Base-by-base conservation (phyloP, 202 grass and related monocot species). In the Eragrostis tef region DNA sequence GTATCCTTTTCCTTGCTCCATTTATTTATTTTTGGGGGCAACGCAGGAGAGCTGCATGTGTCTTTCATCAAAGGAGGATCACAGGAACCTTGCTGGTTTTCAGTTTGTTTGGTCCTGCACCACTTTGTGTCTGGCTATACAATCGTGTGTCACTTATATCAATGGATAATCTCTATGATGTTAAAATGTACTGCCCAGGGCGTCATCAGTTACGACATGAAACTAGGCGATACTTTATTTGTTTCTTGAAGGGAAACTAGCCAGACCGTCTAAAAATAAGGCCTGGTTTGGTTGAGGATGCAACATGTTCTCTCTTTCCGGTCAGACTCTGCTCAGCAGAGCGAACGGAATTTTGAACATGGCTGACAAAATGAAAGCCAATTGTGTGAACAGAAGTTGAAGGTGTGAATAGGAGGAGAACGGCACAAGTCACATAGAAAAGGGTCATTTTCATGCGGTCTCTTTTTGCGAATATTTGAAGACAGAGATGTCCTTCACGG, bases 1-100 rank as follows among this genome's bases (percentile, higher is more conserved):
- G 78, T 53, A 47, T 63, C 59, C 71, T 64, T 53, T 70, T 86
- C 3, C 5, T 34, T 34, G 1, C 34, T 39, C 34, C 3, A 39
- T 39, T 39, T 39, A 1, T 34, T 34, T 34, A 34, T 82, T 62
- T 6, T 81, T 77, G 52, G 53, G 53, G 44, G 63, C 70, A 69
- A 63, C 70, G 78, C 72, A 47, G 15, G 9, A 21, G 52, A 15
- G 36, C 31, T 77, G 71, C 54, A 71, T 62, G 19, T 82, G 64
- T 77, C 70, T 75, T 77, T 69, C 27, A 81, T 50, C 14, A 77
- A 82, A 77, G 71, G 64, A 53, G 71, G 71, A 46, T 44, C 44
- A 62, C 34, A 53, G 78, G 43, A 54, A 64, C 31, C 71, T 81
- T 82, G 78, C 71, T 54, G 22, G 4, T 44, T 76, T 82, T 87